phyloP scores from a whole-genome alignment of 768 basidiomycete genomes.

The Chalciporus piperatus region DNA sequence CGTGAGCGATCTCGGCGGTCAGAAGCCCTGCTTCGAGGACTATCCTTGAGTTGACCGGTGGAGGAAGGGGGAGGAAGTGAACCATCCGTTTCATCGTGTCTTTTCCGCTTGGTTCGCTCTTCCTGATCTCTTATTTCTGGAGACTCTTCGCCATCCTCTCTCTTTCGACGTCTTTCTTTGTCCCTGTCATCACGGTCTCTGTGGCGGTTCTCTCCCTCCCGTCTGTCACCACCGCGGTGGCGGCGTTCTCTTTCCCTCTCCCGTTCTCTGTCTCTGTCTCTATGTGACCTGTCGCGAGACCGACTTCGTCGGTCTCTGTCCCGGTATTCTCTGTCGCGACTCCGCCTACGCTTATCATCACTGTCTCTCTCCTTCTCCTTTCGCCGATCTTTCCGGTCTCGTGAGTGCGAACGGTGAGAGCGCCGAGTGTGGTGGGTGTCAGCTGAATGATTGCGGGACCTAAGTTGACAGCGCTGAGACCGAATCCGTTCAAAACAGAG shows the following conservation, averaged over 20 bases:
- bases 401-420: conserved; percentile 71
- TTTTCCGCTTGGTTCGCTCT: conserved; percentile 65
- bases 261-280: conserved; percentile 34
- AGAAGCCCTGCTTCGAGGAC: conserved; percentile 44
- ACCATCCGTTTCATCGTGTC: conserved; percentile 52
- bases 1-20: conserved; percentile 48
- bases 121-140: conserved; percentile 45
- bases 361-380: conserved; percentile 51
- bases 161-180: conserved; percentile 58
- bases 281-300: conserved; percentile 50
- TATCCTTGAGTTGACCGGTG: conserved; percentile 39
- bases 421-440: conserved; percentile 72
- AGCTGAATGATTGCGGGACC: conserved; percentile 72
- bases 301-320: conserved; percentile 45
- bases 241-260: conserved; percentile 35
- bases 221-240: conserved; percentile 46
- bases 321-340: conserved; percentile 52
- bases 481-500: background rate
- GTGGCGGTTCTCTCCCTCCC: conserved; percentile 56
- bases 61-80: conserved; percentile 40
- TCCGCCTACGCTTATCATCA: conserved; percentile 60
- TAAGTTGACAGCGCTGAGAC: conserved; percentile 20
- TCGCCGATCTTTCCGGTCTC: conserved; percentile 48
- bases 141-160: conserved; percentile 59
- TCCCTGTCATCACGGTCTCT: conserved; percentile 53